Evolutionary conservation across 768 basidiomycete species (phyloP).

Genomic region (Leccinum subtestaceum): DNA sequence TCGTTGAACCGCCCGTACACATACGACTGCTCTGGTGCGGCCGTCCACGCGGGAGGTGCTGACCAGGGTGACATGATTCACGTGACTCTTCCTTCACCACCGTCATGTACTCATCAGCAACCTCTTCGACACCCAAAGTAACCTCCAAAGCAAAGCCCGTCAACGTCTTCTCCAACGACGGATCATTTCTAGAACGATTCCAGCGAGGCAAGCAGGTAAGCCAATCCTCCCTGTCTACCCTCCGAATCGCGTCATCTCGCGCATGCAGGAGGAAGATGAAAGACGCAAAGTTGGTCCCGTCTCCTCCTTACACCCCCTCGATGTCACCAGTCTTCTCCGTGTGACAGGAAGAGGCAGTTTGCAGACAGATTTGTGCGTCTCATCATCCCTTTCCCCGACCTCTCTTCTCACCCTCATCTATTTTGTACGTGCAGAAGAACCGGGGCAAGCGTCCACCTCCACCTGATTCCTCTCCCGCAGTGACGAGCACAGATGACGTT

Average conservation of each 20-base stretch:
- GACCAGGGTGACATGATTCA: background rate
- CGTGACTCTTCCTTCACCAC: conserved; percentile 5
- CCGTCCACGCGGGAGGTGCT: conserved; percentile 50
- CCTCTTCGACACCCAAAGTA: conserved; percentile 16
- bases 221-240: background rate
- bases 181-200: conserved; percentile 64
- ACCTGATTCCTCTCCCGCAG: conserved; percentile 38
- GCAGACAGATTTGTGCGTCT: conserved; percentile 58
- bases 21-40: conserved; percentile 54
- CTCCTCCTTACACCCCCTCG: background rate
- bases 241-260: background rate
- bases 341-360: conserved; percentile 54
- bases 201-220: conserved; percentile 55
- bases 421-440: conserved; percentile 43
- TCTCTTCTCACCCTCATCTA: too few species aligned
- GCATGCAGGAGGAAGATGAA: conserved; percentile 53
- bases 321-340: background rate
- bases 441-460: conserved; percentile 53
- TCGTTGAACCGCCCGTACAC: conserved; percentile 51
- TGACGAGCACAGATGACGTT: conserved; percentile 33
- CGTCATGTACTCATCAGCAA: conserved; percentile 12
- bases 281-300: conserved; percentile 46
- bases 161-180: conserved; percentile 69
- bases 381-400: background rate
- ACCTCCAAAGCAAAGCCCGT: conserved; percentile 42